Evolutionary conservation across 257 asterid genomes (phyloP).

Genomic region (Echium plantagineum): DNA sequence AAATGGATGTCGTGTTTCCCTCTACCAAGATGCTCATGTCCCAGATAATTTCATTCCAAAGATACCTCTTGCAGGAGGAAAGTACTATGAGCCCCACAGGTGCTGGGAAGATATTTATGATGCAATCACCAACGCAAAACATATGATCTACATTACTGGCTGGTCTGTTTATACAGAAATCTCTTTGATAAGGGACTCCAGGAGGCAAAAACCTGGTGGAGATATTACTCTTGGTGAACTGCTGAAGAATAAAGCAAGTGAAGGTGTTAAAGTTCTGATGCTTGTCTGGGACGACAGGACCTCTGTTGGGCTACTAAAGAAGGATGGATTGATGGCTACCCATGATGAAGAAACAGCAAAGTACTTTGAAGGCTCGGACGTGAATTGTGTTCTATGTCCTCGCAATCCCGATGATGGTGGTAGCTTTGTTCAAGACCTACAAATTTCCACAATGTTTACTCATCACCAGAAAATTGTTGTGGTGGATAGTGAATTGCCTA

Average conservation of each 20-base stretch:
- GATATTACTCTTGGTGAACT: conserved; percentile 60
- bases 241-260: conserved; percentile 62
- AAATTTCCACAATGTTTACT: conserved; percentile 80
- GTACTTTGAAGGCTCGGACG: conserved; percentile 46
- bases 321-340: conserved; percentile 83
- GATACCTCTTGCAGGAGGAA: conserved; percentile 58
- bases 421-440: conserved; percentile 57
- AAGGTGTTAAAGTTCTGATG: conserved; percentile 68
- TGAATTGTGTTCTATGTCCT: conserved; percentile 66
- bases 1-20: conserved; percentile 58
- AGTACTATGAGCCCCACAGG: conserved; percentile 50
- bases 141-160: conserved; percentile 76
- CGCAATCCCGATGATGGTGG: conserved; percentile 80
- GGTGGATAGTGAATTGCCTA: conserved; percentile 55
- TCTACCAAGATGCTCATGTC: conserved; percentile 71
- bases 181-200: conserved; percentile 51
- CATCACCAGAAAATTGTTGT: conserved; percentile 77
- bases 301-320: conserved; percentile 54
- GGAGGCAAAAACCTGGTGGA: conserved; percentile 77
- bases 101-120: conserved; percentile 84
- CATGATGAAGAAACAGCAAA: conserved; percentile 69
- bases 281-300: conserved; percentile 90
- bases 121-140: conserved; percentile 64
- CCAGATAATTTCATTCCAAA: conserved; percentile 62
- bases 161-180: conserved; percentile 86